Base-by-base conservation (phyloP, 805 yeast species). In the Saturnispora dispora region DNA sequence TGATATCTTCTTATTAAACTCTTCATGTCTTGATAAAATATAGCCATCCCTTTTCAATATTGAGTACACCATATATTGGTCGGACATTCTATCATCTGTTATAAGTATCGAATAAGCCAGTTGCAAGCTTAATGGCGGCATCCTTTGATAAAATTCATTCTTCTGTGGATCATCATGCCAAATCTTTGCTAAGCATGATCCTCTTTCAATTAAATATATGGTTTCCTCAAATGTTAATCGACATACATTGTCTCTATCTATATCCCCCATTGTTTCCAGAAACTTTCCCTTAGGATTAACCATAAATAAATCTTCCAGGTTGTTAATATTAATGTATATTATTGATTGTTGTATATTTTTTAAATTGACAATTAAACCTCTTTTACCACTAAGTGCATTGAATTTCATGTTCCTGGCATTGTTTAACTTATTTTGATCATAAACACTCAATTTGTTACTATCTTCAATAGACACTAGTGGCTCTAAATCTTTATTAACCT, bases 401-500 rank as follows among this genome's bases (percentile, higher is more conserved):
- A 78, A 88, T 96, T 90, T 89, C 28, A 83, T 81, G 30, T 75
- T 67, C 49, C 86, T 70, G 10, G 91, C 79, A 25, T 71, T 71
- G 10, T 69, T 67, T 4, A 90, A 70, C 17, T 59, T 57, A 20
- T 51, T 51, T 11, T 47, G 52, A 53, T 69, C 72, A 51, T 68
- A 68, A 2, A 50, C 41, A 4, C 61, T 61, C n/a, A 50, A 20
- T n/a, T 45, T 33, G 15, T 18, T 32, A 4, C 46, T 33, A 15
- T 50, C 57, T 10, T 48, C 48, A 10, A 50, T 54, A 2, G 54
- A 52, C 3, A 53, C 23, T 6, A 66, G 47, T 0, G 95, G 96
- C 53, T 82, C 95, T 57, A 81, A 85, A 57, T 87, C 96, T 63
- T 90, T 90, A 52, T 96, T 96, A 54, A 91, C 70, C 57, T 81